phyloP scores from a whole-genome alignment of 805 yeast genomes.

The Pichia cephalocereana region DNA sequence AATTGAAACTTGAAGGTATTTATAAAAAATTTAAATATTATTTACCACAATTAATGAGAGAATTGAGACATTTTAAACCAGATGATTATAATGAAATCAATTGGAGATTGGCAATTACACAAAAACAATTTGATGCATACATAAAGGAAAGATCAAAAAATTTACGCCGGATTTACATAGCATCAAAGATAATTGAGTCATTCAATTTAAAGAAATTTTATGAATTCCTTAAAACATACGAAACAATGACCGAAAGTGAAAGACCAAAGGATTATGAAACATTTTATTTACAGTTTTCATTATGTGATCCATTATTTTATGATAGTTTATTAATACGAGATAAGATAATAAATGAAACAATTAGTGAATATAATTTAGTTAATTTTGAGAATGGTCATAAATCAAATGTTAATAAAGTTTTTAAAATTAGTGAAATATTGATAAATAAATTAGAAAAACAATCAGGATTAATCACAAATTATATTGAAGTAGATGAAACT shows the following conservation, averaged over 20 bases:
- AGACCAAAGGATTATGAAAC: slow-evolving; percentile 6
- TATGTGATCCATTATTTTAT: slow-evolving; percentile 17
- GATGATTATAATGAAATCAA: neutral
- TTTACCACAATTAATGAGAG: slow-evolving; percentile 15
- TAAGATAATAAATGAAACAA: slow-evolving; percentile 2
- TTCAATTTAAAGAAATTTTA: neutral
- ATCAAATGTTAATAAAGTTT: too few relatives aligned
- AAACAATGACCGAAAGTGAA: neutral
- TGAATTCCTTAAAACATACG: neutral
- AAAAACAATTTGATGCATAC: neutral
- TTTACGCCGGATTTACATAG: slow-evolving; percentile 10
- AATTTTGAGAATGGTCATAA: neutral
- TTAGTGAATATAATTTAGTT: neutral
- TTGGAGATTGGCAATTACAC: neutral
- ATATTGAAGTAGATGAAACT: neutral
- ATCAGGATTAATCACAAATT: neutral
- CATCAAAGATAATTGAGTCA: slow-evolving; percentile 14
- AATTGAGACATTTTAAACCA: slow-evolving; percentile 13
- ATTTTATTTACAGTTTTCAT: slow-evolving; percentile 10
- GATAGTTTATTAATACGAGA: slow-evolving; percentile 12
- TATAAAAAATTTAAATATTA: slow-evolving; percentile 3
- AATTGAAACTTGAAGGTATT: neutral
- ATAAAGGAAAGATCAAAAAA: slow-evolving; percentile 8
- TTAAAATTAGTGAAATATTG: neutral
- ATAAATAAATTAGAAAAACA: neutral